phyloP scores from a whole-genome alignment of 1,284 basidiomycete genomes.

The Rhodotorula sp. region DNA sequence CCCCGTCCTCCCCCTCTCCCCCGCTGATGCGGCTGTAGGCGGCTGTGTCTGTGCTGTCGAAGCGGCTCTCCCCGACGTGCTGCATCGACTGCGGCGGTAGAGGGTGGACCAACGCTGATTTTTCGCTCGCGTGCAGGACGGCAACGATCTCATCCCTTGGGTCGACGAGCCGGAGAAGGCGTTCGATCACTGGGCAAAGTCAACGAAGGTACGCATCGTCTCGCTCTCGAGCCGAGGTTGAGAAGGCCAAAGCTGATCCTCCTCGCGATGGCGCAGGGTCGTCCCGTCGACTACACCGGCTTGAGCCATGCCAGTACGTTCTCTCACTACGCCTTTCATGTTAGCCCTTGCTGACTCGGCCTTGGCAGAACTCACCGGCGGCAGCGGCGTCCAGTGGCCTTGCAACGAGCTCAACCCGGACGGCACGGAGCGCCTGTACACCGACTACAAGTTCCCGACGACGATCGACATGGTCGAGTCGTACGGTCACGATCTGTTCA shows the following conservation, averaged over 20 bases:
- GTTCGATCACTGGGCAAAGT: slow-evolving; percentile 9
- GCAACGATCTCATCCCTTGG: slow-evolving; percentile 8
- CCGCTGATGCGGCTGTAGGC: neutral
- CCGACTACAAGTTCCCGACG: slow-evolving; percentile 8
- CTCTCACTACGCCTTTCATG: neutral
- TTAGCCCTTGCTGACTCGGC: neutral
- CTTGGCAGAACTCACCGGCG: slow-evolving; percentile 14
- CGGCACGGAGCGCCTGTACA: slow-evolving; percentile 16
- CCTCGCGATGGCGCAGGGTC: neutral
- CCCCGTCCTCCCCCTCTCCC: too few relatives aligned
- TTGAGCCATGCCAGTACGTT: slow-evolving; percentile 9
- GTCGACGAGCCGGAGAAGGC: neutral
- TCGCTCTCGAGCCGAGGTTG: too few relatives aligned
- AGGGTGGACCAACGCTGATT: too few relatives aligned
- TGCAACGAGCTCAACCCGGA: slow-evolving; percentile 14
- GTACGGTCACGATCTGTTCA: slow-evolving; percentile 20
- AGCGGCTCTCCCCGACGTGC: neutral
- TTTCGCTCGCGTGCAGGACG: neutral
- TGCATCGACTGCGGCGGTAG: too few relatives aligned
- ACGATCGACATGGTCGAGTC: slow-evolving; percentile 4
- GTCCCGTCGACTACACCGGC: slow-evolving; percentile 8
- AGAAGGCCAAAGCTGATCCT: neutral
- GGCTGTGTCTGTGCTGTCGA: neutral
- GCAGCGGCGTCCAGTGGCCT: slow-evolving; percentile 18
- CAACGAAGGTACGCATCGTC: slow-evolving; percentile 2